Base-by-base conservation (phyloP, 1,139 yeast genomes). In the Yamadazyma triangularis region DNA sequence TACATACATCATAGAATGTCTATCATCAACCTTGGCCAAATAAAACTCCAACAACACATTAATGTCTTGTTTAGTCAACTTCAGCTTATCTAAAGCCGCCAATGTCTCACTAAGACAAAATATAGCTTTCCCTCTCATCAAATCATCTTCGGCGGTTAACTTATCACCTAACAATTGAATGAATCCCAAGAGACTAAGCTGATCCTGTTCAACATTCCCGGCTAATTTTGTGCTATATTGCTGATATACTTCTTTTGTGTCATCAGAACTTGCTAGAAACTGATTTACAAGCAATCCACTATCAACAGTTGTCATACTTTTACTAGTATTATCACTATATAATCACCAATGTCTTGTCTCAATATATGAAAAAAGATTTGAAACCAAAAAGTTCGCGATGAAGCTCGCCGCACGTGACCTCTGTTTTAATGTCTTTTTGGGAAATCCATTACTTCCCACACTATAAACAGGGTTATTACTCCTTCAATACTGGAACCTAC, bases 11-110 rank as follows among this genome's bases (percentile, higher is more conserved):
- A 78, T 51, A 28, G 83, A 68, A 5, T 64, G 60, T 10, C 67
- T 63, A 48, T 89, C 96, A 14, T 78, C 82, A 24, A 86, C 52
- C 41, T 89, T 80, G 20, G 77, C 77, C 19, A 70, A 42, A 37
- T 77, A 70, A 50, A 89, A 89, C 8, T 73, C 77, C 15, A 76
- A 53, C 32, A 89, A 64, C 10, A 87, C 95, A 15, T 63, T 56
- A 11, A 84, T 63, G 45, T 87, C 96, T 40, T 79, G 81, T 26
- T 70, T 66, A 11, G 72, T 57, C 15, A 87, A 55, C 23, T 60
- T 60, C 3, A 56, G 46, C 0, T 51, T 31, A 1, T 66, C 49
- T 4, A 80, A 38, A 2, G 51, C 34, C 2, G 35, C 32, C 32
- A 88, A 56, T 0, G 79, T 70, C 4, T 64, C 60, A 0, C 82